These are phyloP conservation scores for Trichoderma cornu-damae DNA, from an alignment of 2,329 filamentous ascomycete species.

Conservation along the genomic window DNA sequence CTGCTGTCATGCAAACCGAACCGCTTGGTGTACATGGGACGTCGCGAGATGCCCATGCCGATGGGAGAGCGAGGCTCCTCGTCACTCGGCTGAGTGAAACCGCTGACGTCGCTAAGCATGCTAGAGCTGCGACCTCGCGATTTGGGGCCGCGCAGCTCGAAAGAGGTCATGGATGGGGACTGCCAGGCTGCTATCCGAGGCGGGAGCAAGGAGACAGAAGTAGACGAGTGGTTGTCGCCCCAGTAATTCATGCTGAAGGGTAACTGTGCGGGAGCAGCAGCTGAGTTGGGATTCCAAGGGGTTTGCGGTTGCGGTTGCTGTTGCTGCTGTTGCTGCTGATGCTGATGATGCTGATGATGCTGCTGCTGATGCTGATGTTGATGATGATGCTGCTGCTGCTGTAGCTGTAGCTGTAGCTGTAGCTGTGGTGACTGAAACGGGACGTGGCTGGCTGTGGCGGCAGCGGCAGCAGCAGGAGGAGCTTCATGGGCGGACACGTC, in stretches of 20 bases:
- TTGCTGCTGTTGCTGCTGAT: slow-evolving; percentile 19
- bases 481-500: slow-evolving; percentile 24
- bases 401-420: slow-evolving; percentile 22
- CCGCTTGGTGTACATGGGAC: slow-evolving; percentile 18
- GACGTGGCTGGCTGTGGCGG: background rate
- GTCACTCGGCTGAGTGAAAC: slow-evolving; percentile 58
- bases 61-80: slow-evolving; percentile 38
- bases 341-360: slow-evolving; percentile 22
- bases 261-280: slow-evolving; percentile 32
- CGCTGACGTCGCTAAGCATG: slow-evolving; percentile 63
- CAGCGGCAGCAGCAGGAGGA: background rate
- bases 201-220: slow-evolving; percentile 29
- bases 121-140: slow-evolving; percentile 57
- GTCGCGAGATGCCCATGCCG: slow-evolving; percentile 10
- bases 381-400: slow-evolving; percentile 18
- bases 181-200: slow-evolving; percentile 32
- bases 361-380: slow-evolving; percentile 24
- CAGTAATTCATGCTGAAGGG: slow-evolving; percentile 29
- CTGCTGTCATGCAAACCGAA: slow-evolving; percentile 25
- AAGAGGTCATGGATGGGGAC: slow-evolving; percentile 36
- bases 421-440: slow-evolving; percentile 9
- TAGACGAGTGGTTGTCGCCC: slow-evolving; percentile 33
- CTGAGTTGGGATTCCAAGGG: slow-evolving; percentile 34
- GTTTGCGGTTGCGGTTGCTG: slow-evolving; percentile 24
- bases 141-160: slow-evolving; percentile 36